Conservation (phyloP, 2,329 filamentous ascomycete species). For the Neoarthrinium moseri region DNA sequence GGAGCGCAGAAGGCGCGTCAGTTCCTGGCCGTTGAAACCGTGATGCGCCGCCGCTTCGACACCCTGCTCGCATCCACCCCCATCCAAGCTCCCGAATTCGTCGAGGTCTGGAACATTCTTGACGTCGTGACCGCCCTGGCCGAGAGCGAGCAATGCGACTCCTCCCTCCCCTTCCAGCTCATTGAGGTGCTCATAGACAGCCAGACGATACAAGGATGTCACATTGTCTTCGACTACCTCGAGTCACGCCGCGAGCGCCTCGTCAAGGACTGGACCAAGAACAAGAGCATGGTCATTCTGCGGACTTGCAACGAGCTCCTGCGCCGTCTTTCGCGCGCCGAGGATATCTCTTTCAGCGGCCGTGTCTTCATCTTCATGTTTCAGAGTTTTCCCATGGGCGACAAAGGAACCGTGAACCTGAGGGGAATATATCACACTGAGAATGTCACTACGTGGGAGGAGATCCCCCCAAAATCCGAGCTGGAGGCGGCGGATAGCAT, state of each 20-base stretch:
- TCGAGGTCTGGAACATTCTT: conserved; percentile 87
- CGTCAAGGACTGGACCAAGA: conserved; percentile 74
- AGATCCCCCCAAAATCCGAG: conserved; percentile 38
- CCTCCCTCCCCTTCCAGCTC: conserved; percentile 82
- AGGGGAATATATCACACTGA: conserved; percentile 94
- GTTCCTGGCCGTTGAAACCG: conserved; percentile 77
- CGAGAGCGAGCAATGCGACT: conserved; percentile 75
- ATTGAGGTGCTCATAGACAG: conserved; percentile 95
- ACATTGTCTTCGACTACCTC: conserved; percentile 89
- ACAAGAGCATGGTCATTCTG: conserved; percentile 87
- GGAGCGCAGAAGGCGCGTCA: conserved; percentile 50
- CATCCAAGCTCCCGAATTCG: conserved; percentile 77
- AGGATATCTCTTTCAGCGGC: conserved; percentile 96
- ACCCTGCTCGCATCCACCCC: conserved; percentile 69
- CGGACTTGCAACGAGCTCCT: conserved; percentile 92
- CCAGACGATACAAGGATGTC: conserved; percentile 89
- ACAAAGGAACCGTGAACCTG: conserved; percentile 96
- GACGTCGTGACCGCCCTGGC: conserved; percentile 89
- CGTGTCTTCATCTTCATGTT: conserved; percentile 98
- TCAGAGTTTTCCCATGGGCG: conserved; percentile 89
- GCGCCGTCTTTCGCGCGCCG: conserved; percentile 88
- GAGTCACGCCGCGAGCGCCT: conserved; percentile 90
- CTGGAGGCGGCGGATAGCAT: conserved; percentile 49
- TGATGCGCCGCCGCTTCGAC: conserved; percentile 79
- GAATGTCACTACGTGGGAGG: conserved; percentile 85